These are phyloP conservation scores for Hypoxylon sp. DNA, from an alignment of 2,329 filamentous ascomycete species.

Conservation along the genomic window DNA sequence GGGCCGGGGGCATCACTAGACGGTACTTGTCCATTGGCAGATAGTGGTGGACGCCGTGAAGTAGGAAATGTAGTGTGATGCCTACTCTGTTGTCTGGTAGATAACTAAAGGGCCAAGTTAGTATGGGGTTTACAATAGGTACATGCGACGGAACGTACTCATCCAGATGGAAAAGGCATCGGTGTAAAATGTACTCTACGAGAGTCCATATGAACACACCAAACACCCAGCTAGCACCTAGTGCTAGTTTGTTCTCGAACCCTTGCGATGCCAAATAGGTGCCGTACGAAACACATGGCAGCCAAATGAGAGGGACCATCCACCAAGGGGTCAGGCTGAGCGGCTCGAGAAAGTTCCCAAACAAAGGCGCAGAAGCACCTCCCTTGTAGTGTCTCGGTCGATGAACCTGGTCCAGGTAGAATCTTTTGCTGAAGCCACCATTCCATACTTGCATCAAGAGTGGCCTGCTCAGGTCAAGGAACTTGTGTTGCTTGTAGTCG, in stretches of 20 bases:
- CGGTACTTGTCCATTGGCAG: constrained; percentile 99
- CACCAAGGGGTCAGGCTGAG: constrained; percentile 96
- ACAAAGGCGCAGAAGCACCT: constrained; percentile 90
- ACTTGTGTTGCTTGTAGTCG: constrained; percentile 94
- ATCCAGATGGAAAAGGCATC: constrained; percentile 95
- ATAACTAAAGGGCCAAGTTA: constrained; percentile 68
- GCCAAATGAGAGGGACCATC: constrained; percentile 86
- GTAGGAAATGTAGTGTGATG: constrained; percentile 89
- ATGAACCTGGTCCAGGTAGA: constrained; percentile 97
- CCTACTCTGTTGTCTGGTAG: constrained; percentile 93
- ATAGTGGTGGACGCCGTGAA: constrained; percentile 98
- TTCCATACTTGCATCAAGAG: constrained; percentile 90
- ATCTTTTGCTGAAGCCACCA: constrained; percentile 92
- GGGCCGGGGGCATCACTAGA: constrained; percentile 94
- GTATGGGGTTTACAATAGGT: not conserved
- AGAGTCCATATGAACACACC: constrained; percentile 89
- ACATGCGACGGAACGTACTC: constrained; percentile 69
- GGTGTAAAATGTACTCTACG: constrained; percentile 89
- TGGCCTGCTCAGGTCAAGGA: constrained; percentile 88
- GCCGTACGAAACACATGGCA: constrained; percentile 84
- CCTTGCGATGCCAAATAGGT: constrained; percentile 75
- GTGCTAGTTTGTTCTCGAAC: constrained; percentile 64
- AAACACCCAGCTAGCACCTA: constrained; percentile 74
- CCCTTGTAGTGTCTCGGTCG: constrained; percentile 96
- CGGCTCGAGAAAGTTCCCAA: constrained; percentile 99